Base-by-base conservation (phyloP, 2,329 filamentous ascomycete genomes). In the Alternaria dauci region DNA sequence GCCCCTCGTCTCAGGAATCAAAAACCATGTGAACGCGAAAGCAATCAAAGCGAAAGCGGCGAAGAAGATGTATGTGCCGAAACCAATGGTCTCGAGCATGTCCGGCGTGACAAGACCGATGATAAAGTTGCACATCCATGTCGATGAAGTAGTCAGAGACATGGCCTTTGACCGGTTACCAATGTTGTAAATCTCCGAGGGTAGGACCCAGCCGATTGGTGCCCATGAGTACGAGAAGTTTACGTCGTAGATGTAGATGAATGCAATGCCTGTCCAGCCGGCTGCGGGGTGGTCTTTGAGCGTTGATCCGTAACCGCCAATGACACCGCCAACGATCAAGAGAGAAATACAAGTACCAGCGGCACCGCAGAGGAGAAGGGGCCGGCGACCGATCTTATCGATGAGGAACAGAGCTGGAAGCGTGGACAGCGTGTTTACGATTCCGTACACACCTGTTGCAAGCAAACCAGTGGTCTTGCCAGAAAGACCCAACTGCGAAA, bases 101-200 rank as follows among this genome's bases (percentile, higher is more conserved):
- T 91, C 93, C 0, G 91, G 91, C 0, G 90, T 93, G 46, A 72
- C 65, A 2, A 71, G 58, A 1, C 91, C 89, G 61, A 96, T 93
- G 43, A 76, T 65, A 43, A 71, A 76, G 46, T 93, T 94, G 90
- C 91, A 94, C 67, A 94, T 86, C 92, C 92, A 96, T 86, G 95
- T 96, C 76, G 90, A 92, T 62, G 71, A 76, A 12, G 89, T 89
- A 7, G 88, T 89, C 0, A 93, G 80, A 0, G 89, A 84, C 20
- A 91, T 89, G 50, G 90, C 91, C 59, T 92, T 91, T 0, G 90
- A 85, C 20, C 69, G 84, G n/a, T 87, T 87, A 58, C 86, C 88
- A 8, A 92, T 78, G 1, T 90, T 90, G 87, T 88, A 93, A 30
- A 93, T 87, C 77, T 93, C 90, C 1, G 89, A 86, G 0, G 91